A percentile compares a stretch with the other conserved stretches of the same genome.
Evolutionary conservation across 257 asterid species (phyloP).

Genomic region (Nicotiana noctiflora): DNA sequence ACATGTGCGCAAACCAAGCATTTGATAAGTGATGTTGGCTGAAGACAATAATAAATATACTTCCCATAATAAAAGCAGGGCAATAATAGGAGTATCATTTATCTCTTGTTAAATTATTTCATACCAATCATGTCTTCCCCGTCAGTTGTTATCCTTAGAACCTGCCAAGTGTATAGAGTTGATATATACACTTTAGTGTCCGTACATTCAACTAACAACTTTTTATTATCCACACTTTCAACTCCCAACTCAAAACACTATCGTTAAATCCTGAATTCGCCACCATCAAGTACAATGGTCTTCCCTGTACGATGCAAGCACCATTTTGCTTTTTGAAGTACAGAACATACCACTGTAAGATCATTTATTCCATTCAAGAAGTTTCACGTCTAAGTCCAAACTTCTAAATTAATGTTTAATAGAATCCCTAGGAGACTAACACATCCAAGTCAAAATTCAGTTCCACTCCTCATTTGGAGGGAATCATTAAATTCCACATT

Average conservation of each 20-base stretch:
- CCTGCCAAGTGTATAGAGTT: neutral
- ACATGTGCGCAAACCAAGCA: neutral
- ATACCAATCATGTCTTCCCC: neutral
- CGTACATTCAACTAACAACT: neutral
- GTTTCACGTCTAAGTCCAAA: conserved; percentile 36
- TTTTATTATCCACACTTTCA: neutral
- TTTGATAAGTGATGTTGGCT: neutral
- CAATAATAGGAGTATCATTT: neutral
- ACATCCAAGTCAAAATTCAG: conserved; percentile 66
- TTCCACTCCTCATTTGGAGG: conserved; percentile 39
- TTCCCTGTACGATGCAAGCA: neutral
- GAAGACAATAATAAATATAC: neutral
- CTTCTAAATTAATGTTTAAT: conserved; percentile 46
- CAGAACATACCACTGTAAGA: conserved; percentile 15
- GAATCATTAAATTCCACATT: conserved; percentile 25
- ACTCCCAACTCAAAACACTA: neutral
- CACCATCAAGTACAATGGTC: neutral
- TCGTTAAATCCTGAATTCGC: neutral
- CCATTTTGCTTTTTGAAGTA: neutral
- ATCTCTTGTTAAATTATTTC: neutral
- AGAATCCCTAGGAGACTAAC: conserved; percentile 36
- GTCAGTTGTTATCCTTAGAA: neutral
- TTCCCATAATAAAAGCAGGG: neutral
- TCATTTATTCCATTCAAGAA: conserved; percentile 55
- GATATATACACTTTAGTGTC: neutral